Evolutionary conservation across 257 asterid genomes (phyloP).

Genomic region (Paulownia fortunei): DNA sequence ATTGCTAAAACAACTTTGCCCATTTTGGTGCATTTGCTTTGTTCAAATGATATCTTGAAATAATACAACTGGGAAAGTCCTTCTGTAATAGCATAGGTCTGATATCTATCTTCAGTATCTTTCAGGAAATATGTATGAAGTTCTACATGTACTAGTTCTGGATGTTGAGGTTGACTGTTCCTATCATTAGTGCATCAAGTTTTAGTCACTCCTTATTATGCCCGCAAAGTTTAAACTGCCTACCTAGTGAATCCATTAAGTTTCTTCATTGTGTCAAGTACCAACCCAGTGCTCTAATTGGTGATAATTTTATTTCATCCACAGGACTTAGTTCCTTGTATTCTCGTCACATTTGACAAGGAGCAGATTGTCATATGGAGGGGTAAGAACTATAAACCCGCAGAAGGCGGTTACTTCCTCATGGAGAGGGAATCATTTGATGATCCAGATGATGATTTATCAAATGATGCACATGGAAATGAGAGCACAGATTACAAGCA

Average conservation of each 20-base stretch:
- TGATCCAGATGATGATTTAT: slow-evolving; percentile 35
- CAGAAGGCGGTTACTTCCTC: slow-evolving; percentile 64
- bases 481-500: slow-evolving; percentile 30
- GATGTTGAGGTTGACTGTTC: too few species aligned
- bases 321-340: slow-evolving; percentile 91
- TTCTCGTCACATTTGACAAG: slow-evolving; percentile 85
- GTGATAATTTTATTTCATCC: slow-evolving; percentile 2
- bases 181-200: too few species aligned
- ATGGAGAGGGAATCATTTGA: slow-evolving; percentile 61
- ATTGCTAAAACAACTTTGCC: too few species aligned
- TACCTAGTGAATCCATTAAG: neutral
- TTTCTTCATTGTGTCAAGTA: neutral
- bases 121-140: too few species aligned
- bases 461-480: slow-evolving; percentile 30
- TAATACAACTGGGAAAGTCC: too few species aligned
- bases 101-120: too few species aligned
- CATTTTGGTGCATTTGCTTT: too few species aligned
- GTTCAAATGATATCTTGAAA: too few species aligned
- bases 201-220: too few species aligned
- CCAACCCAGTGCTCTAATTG: neutral
- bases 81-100: too few species aligned
- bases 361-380: slow-evolving; percentile 95
- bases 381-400: slow-evolving; percentile 72
- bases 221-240: neutral
- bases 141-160: too few species aligned